phyloP scores from a whole-genome alignment of 805 yeast species.

The Wickerhamiella musiphila region DNA sequence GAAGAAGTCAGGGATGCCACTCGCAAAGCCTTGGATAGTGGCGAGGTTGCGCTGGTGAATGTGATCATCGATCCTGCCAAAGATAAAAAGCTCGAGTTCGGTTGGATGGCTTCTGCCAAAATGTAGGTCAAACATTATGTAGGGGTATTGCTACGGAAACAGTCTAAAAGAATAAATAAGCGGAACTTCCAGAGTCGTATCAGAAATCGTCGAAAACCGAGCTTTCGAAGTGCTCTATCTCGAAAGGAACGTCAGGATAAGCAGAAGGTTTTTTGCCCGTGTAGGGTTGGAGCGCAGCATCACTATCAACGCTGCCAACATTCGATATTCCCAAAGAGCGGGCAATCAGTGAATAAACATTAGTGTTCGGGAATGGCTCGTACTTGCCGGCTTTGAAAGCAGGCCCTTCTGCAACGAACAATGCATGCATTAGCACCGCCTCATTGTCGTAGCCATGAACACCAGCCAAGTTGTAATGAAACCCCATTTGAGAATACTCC shows the following conservation, averaged over 20 bases:
- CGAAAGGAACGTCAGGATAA: slow-evolving; percentile 21
- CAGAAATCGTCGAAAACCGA: slow-evolving; percentile 18
- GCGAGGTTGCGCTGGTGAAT: slow-evolving; percentile 33
- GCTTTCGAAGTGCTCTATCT: slow-evolving; percentile 13
- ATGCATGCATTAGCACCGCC: slow-evolving; percentile 64
- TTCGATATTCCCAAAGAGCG: slow-evolving; percentile 32
- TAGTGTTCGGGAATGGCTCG: slow-evolving; percentile 53
- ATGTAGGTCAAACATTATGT: not conserved
- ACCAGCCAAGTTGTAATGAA: slow-evolving; percentile 47
- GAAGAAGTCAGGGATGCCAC: slow-evolving; percentile 24
- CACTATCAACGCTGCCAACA: slow-evolving; percentile 48
- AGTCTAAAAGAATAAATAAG: not conserved
- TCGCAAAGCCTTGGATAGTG: slow-evolving; percentile 22
- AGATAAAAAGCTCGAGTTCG: slow-evolving; percentile 38
- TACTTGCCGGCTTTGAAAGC: slow-evolving; percentile 33
- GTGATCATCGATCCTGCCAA: slow-evolving; percentile 45
- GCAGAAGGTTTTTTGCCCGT: slow-evolving; percentile 16
- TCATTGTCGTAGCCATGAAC: slow-evolving; percentile 75
- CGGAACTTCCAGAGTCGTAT: slow-evolving; percentile 2
- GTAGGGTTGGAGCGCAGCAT: slow-evolving; percentile 13
- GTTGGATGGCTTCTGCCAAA: slow-evolving; percentile 32
- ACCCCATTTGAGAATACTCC: slow-evolving; percentile 32
- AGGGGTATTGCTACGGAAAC: not conserved
- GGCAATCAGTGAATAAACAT: slow-evolving; percentile 60
- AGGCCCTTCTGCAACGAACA: slow-evolving; percentile 71